phyloP scores from a whole-genome alignment of 2,329 filamentous ascomycete genomes.

The Trichoderma oligosporum region DNA sequence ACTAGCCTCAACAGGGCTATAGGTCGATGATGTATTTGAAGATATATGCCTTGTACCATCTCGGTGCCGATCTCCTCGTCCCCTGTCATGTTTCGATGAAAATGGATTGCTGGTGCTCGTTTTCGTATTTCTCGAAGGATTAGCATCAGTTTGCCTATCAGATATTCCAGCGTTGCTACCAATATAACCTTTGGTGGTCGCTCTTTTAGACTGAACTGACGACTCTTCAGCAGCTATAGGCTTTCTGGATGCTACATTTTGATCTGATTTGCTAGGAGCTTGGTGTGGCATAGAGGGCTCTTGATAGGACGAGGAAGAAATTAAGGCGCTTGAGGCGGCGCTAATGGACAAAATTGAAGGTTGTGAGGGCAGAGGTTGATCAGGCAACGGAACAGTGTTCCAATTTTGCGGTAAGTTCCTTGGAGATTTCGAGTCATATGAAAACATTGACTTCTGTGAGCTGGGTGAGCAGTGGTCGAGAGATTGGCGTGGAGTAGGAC shows the following conservation, averaged over 20 bases:
- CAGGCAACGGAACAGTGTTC: slow-evolving; percentile 40
- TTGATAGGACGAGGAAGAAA: slow-evolving; percentile 29
- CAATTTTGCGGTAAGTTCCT: slow-evolving; percentile 31
- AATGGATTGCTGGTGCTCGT: neutral
- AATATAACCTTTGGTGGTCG: neutral
- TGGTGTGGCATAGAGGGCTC: slow-evolving; percentile 21
- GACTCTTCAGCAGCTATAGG: neutral
- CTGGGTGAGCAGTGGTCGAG: slow-evolving; percentile 37
- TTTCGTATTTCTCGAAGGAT: neutral
- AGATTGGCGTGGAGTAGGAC: slow-evolving; percentile 26
- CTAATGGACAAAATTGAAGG: slow-evolving; percentile 51
- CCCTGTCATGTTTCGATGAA: neutral
- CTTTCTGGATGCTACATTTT: neutral
- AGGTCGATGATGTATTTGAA: slow-evolving; percentile 20
- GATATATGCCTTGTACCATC: neutral
- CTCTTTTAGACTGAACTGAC: neutral
- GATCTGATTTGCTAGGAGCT: slow-evolving; percentile 2
- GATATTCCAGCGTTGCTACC: neutral
- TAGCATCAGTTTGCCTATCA: slow-evolving; percentile 1
- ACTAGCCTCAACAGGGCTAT: slow-evolving; percentile 30
- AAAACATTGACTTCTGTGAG: slow-evolving; percentile 47
- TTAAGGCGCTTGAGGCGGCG: slow-evolving; percentile 54
- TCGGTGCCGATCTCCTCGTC: neutral
- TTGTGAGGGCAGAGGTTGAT: slow-evolving; percentile 23
- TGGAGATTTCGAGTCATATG: slow-evolving; percentile 33